These are phyloP conservation scores for Rubia balearica DNA, from an alignment of 305 asterid genomes.

Conservation along the genomic window DNA sequence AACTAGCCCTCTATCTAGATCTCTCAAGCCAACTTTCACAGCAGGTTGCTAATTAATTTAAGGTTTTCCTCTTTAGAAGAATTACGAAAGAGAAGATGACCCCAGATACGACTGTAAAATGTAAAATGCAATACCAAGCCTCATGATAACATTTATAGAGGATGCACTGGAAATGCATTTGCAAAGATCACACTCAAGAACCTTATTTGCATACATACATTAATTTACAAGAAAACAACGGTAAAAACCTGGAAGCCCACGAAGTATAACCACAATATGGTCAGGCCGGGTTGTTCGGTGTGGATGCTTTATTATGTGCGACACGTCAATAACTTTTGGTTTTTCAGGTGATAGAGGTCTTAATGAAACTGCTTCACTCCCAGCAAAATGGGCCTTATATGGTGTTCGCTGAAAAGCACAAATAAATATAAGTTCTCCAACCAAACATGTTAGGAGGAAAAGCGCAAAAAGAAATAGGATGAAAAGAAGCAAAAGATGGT, in stretches of 20 bases:
- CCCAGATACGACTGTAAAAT: not conserved
- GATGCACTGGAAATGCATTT: not conserved
- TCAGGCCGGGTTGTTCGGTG: slow-evolving; percentile 83
- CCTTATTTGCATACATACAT: not conserved
- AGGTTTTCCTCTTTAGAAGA: not conserved
- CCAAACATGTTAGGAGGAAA: not conserved
- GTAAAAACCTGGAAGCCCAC: slow-evolving; percentile 90
- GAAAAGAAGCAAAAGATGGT: not conserved
- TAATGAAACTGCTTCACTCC: slow-evolving; percentile 34
- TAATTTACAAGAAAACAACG: not conserved
- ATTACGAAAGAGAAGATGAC: not conserved
- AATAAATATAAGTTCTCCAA: slow-evolving; percentile 13
- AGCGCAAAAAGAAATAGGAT: not conserved
- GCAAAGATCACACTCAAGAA: not conserved
- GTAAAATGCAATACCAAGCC: not conserved
- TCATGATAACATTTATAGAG: not conserved
- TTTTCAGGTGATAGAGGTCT: slow-evolving; percentile 40
- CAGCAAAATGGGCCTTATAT: slow-evolving; percentile 37
- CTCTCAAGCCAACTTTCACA: not conserved
- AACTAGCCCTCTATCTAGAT: not conserved
- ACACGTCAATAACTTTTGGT: slow-evolving; percentile 64
- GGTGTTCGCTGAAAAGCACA: slow-evolving; percentile 32
- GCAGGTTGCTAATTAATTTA: not conserved
- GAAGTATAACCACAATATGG: slow-evolving; percentile 77
- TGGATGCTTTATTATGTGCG: slow-evolving; percentile 78